Base-by-base conservation (phyloP, 495 filamentous ascomycete genomes). In the Tuber brumale region DNA sequence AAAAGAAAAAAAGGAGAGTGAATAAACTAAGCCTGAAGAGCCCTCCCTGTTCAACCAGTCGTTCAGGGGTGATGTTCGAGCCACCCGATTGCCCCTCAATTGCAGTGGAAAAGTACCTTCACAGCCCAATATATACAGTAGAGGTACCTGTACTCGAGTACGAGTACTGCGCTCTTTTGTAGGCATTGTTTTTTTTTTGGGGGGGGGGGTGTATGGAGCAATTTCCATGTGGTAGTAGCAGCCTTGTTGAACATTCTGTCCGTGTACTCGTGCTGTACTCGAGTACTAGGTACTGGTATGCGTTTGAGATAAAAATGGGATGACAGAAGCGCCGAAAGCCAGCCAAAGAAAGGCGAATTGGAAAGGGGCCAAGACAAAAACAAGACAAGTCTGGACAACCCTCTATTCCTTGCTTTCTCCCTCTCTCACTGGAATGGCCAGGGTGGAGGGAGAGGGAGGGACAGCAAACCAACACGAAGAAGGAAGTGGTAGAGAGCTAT, bases 401-500 rank as follows among this genome's bases (percentile, higher is more conserved):
- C 57, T 35, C 14, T 66, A 35, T 66, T 35, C 57, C 57, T 31
- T 35, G 57, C 3, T 66, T 35, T 66, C 27, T 66, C 27, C 57
- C 27, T 35, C 27, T 35, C 27, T 66, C 57, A 35, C n/a, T 66
- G 27, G 57, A 19, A 66, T 35, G 14, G 31, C 57, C 14, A 35
- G n/a, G 27, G n/a, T 61, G 51, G 51, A 51, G 23, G 21, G 51
- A 61, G 27, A 66, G 12, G 27, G 27, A 66, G 12, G 31, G 27
- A 66, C 57, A 66, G 27, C 27, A 66, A 66, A 66, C 57, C 57
- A 66, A 66, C 57, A 66, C 57, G 57, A 66, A 31, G 27, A 66
- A 35, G 57, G 27, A 19, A 66, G 57, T 6, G n/a, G 27, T 16
- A 19, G 57, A 35, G 57, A 66, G 57, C 57, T 66, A 66, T 66